Base-by-base conservation (phyloP, 768 basidiomycete genomes). In the Leccinum rimulosum region DNA sequence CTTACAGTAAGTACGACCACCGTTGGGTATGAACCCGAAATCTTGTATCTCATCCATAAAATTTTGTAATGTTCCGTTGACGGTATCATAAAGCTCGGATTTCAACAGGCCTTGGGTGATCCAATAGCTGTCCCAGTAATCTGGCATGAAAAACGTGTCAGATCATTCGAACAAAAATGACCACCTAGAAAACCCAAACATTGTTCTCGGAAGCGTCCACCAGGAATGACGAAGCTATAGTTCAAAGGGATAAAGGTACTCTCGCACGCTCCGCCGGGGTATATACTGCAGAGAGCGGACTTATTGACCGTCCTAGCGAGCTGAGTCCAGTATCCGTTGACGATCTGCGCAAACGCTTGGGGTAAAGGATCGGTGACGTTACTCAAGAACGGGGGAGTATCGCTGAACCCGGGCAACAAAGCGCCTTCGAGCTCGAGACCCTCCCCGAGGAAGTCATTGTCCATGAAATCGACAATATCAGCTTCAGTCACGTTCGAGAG, bases 21-120 rank as follows among this genome's bases (percentile, higher is more conserved):
- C 95, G 66, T 97, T 98, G 2, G 95, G 95, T 61, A 98, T 88
- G 76, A 97, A 98, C 0, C 95, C 95, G 66, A 91, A 84, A 25
- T 70, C 69, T 43, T 89, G 84, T 50, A 98, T 77, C 69, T 96
- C 88, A 67, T 98, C 95, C 93, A 97, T 95, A 68, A 98, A 97
- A 75, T 97, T 96, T 62, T 91, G 85, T 35, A 97, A 76, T 0
- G 93, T 91, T 11, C 79, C 84, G 62, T 91, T 90, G 58, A 82
- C 89, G 55, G 91, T 79, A 55, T 78, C 78, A 64, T 83, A 87
- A 12, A 97, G 80, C 62, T 89, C 82, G 2, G 91, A 93, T 68
- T 88, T 77, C 31, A 98, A 75, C n/a, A 97, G 78, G 40, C 95
- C 95, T 64, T 93, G 86, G 9, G 89, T 74, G 61, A 95, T 93